Evolutionary conservation across 768 basidiomycete species (phyloP).

Genomic region (Termitomyces sp.): DNA sequence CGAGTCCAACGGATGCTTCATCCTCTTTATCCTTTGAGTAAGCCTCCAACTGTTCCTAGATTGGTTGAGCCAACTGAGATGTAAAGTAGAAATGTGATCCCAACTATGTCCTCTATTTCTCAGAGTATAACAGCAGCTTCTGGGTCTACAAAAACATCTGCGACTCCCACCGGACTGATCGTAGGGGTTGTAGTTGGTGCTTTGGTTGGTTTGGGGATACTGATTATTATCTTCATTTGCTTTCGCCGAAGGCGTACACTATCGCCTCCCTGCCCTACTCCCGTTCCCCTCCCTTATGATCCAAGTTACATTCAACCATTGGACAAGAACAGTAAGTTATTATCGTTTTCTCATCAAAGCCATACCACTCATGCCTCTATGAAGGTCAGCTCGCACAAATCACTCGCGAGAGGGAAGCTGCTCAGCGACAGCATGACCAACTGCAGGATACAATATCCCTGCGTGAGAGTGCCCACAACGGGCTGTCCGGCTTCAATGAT

Average conservation of each 20-base stretch:
- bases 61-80: too few relatives aligned
- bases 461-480: neutral
- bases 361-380: neutral
- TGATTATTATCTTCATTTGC: neutral
- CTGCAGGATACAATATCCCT: neutral
- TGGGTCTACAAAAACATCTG: neutral
- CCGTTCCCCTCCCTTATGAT: neutral
- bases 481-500: too few relatives aligned
- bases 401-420: neutral
- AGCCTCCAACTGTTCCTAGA: too few relatives aligned
- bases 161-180: neutral
- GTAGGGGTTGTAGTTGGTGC: conserved; percentile 2
- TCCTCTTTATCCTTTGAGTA: too few relatives aligned
- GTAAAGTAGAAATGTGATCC: too few relatives aligned
- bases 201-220: neutral
- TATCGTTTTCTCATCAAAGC: neutral
- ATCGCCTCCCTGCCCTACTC: neutral
- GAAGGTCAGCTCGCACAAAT: neutral
- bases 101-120: neutral
- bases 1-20: neutral
- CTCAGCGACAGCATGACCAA: neutral
- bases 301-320: neutral
- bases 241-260: neutral
- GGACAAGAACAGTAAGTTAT: neutral
- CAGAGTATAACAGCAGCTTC: neutral